Base-by-base conservation (phyloP, 1,284 basidiomycete genomes). In the Leccinum solheimii region DNA sequence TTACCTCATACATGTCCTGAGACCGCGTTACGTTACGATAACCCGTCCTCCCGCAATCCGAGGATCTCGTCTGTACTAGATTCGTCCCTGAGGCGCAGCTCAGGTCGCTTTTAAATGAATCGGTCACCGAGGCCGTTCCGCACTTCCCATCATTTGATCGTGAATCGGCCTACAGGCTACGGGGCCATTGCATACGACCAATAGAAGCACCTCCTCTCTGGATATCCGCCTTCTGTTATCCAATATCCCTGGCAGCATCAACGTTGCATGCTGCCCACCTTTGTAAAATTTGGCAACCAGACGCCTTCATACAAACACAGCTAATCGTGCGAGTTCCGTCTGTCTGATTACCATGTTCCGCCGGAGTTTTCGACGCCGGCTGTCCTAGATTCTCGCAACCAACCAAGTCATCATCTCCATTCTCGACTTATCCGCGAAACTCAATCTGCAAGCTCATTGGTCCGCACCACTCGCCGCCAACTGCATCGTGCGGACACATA, bases 121-220 rank as follows among this genome's bases (percentile, higher is more conserved):
- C 53, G 19, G 8, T 49, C 58, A 32, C 53, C 23, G 63, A 36
- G 61, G 45, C 52, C 32, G 38, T 40, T 49, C 58, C 52, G 56
- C 56, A 51, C 66, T 64, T 55, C 43, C 58, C 16, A 59, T 63
- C 59, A 55, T 9, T 70, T 48, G 57, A 65, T 69, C 60, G 62
- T 66, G 67, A 69, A 69, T 71, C 69, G 55, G 34, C 50, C 23
- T 30, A 27, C 23, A 43, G 21, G n/a, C 55, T 48, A 27, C 36
- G 48, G 32, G 48, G 8, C 40, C 57, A 43, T 43, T 16, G 21
- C 34, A 45, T 52, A 8, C 27, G 16, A 51, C 34, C 52, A 54
- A 59, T 55, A 19, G 55, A 67, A 58, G 53, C 62, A 43, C 16
- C 1, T 3, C n/a, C 1, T 3, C 50, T 30, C 51, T 7, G 49